These are phyloP conservation scores for Botryosphaeria dothidea DNA, from an alignment of 2,329 filamentous ascomycete species.

Conservation along the genomic window DNA sequence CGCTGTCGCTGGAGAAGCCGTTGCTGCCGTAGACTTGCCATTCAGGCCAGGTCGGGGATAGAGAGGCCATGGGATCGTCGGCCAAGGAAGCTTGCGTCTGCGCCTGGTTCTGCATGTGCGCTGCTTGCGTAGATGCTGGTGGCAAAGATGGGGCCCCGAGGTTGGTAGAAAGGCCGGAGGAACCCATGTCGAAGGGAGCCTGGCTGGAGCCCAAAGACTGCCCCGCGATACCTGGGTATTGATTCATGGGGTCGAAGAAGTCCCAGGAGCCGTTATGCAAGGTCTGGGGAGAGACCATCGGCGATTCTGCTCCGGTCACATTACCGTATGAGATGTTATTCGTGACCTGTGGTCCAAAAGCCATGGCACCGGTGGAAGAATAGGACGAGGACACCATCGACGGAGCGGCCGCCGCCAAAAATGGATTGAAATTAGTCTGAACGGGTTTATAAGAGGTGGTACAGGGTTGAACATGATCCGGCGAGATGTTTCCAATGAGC, in stretches of 20 bases:
- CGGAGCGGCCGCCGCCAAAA: background rate
- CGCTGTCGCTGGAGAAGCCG: constrained; percentile 11
- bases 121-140: background rate
- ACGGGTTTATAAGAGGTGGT: background rate
- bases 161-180: background rate
- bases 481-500: background rate
- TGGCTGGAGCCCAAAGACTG: background rate
- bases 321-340: background rate
- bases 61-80: background rate
- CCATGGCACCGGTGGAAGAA: background rate
- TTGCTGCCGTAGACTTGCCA: background rate
- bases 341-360: background rate
- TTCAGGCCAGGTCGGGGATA: background rate
- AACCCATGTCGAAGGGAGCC: background rate
- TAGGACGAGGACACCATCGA: background rate
- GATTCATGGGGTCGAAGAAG: background rate
- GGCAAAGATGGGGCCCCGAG: no score
- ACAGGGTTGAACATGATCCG: background rate
- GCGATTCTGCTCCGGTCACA: background rate
- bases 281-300: background rate
- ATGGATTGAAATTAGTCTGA: background rate
- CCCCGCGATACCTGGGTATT: background rate
- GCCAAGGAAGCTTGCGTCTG: background rate
- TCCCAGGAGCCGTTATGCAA: background rate
- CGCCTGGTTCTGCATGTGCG: background rate